Conservation (phyloP, 805 yeast species). For the Yamadazyma ubonensis region DNA sequence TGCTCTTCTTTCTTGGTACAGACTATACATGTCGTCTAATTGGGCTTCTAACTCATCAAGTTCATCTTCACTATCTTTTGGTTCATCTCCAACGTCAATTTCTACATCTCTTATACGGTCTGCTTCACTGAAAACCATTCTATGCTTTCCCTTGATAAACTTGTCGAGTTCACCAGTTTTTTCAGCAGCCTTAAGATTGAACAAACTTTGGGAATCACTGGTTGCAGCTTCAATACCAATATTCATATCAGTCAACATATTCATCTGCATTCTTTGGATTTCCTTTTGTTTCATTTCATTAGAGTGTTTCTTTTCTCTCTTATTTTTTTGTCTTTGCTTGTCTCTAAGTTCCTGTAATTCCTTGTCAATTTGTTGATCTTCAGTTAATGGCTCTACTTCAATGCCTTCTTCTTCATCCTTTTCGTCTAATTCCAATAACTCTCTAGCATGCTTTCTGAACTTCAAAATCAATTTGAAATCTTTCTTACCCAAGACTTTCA, state of each 20-base stretch:
- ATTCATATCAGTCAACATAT: conserved; percentile 89
- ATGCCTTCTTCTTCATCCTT: conserved; percentile 50
- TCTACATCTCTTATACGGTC: conserved; percentile 57
- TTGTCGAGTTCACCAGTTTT: conserved; percentile 79
- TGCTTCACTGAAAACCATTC: conserved; percentile 57
- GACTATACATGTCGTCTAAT: conserved; percentile 76
- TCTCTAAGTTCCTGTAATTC: conserved; percentile 76
- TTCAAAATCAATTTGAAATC: conserved; percentile 83
- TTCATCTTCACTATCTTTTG: conserved; percentile 40
- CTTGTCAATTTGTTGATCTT: conserved; percentile 85
- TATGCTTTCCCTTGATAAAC: conserved; percentile 72
- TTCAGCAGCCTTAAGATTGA: conserved; percentile 81
- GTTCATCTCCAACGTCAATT: conserved; percentile 41
- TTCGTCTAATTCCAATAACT: conserved; percentile 64
- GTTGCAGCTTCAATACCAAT: conserved; percentile 91
- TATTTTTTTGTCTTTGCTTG: conserved; percentile 63
- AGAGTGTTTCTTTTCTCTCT: conserved; percentile 77
- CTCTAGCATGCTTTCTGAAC: conserved; percentile 89
- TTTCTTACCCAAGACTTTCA: conserved; percentile 90
- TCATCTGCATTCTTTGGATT: conserved; percentile 88
- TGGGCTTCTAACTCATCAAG: conserved; percentile 72
- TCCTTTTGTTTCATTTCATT: conserved; percentile 88
- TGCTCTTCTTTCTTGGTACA: conserved; percentile 63
- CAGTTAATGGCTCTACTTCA: conserved; percentile 71
- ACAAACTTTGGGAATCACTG: conserved; percentile 73